phyloP scores from a whole-genome alignment of 306 rosid species.

The Vicia sativa region DNA sequence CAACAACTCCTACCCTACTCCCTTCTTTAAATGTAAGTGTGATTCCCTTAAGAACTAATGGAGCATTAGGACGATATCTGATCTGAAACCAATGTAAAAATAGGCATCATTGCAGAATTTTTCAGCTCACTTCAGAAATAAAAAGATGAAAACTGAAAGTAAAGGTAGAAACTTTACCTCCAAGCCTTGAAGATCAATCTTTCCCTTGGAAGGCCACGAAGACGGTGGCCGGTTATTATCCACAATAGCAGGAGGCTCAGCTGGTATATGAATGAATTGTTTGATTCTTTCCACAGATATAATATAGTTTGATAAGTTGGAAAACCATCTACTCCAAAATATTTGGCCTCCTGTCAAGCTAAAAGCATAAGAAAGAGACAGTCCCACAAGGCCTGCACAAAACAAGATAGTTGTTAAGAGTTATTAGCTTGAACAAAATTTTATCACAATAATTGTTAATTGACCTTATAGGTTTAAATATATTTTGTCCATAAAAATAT shows the following conservation, averaged over 20 bases:
- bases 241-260: neutral
- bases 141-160: neutral
- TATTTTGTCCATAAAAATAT: too few species aligned
- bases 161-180: slow-evolving; percentile 48
- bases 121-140: neutral
- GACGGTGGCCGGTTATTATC: slow-evolving; percentile 46
- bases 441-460: neutral
- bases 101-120: neutral
- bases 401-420: neutral
- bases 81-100: slow-evolving; percentile 47
- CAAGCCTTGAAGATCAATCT: slow-evolving; percentile 61
- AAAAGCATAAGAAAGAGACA: slow-evolving; percentile 3
- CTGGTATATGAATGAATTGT: neutral
- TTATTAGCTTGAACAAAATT: neutral
- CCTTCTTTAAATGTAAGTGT: neutral
- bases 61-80: slow-evolving; percentile 48
- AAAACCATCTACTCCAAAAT: slow-evolving; percentile 7
- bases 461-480: neutral
- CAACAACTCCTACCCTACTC: neutral
- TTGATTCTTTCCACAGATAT: neutral
- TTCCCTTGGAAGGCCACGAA: slow-evolving; percentile 77
- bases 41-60: neutral
- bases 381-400: neutral
- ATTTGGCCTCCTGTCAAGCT: neutral
- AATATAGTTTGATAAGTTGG: neutral